Evolutionary conservation across 2,329 filamentous ascomycete genomes (phyloP).

Genomic region (Paradendryphiella salina): DNA sequence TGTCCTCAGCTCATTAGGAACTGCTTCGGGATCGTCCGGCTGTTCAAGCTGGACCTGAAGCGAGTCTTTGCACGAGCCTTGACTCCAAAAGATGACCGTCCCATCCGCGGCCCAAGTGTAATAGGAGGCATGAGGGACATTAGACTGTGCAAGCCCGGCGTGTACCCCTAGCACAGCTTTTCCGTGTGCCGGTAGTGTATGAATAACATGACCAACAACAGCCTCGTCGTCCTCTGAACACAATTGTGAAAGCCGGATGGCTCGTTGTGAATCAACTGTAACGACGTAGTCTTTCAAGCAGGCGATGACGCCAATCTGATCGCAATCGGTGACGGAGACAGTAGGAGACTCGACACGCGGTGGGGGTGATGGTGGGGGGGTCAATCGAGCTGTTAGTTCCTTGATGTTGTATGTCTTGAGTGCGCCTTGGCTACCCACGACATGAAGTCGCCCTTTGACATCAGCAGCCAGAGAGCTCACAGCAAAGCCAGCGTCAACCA

Average conservation of each 20-base stretch:
- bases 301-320: slow-evolving; percentile 45
- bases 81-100: slow-evolving; percentile 79
- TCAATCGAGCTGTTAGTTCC: slow-evolving; percentile 38
- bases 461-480: slow-evolving; percentile 69
- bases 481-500: slow-evolving; percentile 68
- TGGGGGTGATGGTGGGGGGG: slow-evolving; percentile 44
- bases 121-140: slow-evolving; percentile 69
- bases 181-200: slow-evolving; percentile 60
- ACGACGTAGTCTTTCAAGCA: slow-evolving; percentile 45
- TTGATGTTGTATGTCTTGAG: slow-evolving; percentile 52
- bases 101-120: slow-evolving; percentile 88
- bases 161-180: slow-evolving; percentile 71
- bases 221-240: slow-evolving; percentile 40
- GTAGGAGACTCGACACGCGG: slow-evolving; percentile 41
- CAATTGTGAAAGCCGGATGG: slow-evolving; percentile 66
- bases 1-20: slow-evolving; percentile 61
- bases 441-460: slow-evolving; percentile 61
- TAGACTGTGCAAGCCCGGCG: slow-evolving; percentile 60
- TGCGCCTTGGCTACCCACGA: slow-evolving; percentile 69
- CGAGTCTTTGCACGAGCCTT: slow-evolving; percentile 68
- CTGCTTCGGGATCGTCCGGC: slow-evolving; percentile 49
- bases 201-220: slow-evolving; percentile 38
- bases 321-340: slow-evolving; percentile 32
- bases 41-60: slow-evolving; percentile 73
- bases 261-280: slow-evolving; percentile 72